Conservation (phyloP, 1,284 basidiomycete species). For the Cystobasidium sp. region DNA sequence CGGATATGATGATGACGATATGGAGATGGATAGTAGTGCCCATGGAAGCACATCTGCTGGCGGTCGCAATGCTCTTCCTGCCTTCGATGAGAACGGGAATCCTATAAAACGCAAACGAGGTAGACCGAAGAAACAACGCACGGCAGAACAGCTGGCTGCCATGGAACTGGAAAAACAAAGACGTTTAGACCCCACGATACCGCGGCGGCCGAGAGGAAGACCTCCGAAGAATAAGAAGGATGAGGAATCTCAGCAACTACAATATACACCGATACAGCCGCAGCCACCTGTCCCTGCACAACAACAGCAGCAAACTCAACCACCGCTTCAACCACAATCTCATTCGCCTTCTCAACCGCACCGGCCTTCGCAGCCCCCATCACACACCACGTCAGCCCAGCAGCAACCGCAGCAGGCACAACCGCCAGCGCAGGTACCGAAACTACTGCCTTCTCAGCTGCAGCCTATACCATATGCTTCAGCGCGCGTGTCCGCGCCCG, state of each 20-base stretch:
- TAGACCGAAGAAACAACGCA: constrained; percentile 32
- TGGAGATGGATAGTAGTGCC: neutral
- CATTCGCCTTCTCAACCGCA: too few relatives aligned
- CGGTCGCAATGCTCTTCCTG: neutral
- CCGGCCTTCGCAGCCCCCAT: too few relatives aligned
- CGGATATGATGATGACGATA: constrained; percentile 21
- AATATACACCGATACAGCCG: neutral
- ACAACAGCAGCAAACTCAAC: too few relatives aligned
- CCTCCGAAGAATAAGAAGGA: constrained; percentile 44
- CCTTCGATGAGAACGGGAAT: constrained; percentile 18
- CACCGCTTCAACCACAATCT: too few relatives aligned
- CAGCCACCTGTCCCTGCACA: neutral
- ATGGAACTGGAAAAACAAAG: constrained; percentile 18
- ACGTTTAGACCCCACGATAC: constrained; percentile 24
- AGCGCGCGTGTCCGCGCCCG: neutral
- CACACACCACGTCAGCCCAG: too few relatives aligned
- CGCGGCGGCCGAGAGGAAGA: constrained; percentile 39
- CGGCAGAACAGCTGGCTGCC: constrained; percentile 34
- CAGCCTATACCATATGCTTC: constrained; percentile 15
- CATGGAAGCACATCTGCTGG: neutral
- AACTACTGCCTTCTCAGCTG: neutral
- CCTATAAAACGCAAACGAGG: constrained; percentile 41
- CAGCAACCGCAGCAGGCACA: neutral
- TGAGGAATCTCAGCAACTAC: neutral
- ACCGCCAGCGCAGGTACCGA: neutral